phyloP scores from a whole-genome alignment of 2,329 filamentous ascomycete species.

The Verticillium zaregamsianum region DNA sequence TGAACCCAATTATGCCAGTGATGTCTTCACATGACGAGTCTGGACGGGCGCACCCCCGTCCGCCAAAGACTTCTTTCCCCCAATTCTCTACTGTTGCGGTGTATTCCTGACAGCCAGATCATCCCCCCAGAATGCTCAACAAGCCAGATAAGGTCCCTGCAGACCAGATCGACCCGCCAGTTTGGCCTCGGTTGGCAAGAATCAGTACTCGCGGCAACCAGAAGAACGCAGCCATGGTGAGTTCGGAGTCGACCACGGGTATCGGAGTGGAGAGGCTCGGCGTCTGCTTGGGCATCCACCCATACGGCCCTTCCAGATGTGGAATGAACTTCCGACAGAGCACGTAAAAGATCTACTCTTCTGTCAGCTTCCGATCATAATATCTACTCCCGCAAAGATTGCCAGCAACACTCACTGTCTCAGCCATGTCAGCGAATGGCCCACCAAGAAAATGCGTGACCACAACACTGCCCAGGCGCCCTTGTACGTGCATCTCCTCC shows the following conservation, averaged over 20 bases:
- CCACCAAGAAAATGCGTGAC: neutral
- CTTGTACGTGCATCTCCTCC: neutral
- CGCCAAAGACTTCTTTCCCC: no score
- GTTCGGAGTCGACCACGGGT: neutral
- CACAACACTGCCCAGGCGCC: neutral
- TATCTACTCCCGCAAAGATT: neutral
- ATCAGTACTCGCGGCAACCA: neutral
- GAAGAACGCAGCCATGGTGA: neutral
- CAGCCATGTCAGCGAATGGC: neutral
- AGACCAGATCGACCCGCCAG: neutral
- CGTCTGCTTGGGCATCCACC: neutral
- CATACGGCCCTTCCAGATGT: neutral
- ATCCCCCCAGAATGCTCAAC: neutral
- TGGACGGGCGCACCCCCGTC: no score
- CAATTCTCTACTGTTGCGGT: no score
- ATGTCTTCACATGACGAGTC: no score
- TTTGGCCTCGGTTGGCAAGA: neutral
- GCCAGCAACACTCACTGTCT: neutral
- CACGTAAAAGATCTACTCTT: neutral
- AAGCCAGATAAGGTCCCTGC: neutral
- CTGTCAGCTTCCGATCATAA: neutral
- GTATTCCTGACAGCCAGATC: conserved; percentile 4
- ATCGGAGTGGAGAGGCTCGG: neutral
- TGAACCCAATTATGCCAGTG: no score
- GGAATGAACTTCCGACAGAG: neutral